Conservation (phyloP, 2,329 filamentous ascomycete genomes). For the Phialophora macrospora region DNA sequence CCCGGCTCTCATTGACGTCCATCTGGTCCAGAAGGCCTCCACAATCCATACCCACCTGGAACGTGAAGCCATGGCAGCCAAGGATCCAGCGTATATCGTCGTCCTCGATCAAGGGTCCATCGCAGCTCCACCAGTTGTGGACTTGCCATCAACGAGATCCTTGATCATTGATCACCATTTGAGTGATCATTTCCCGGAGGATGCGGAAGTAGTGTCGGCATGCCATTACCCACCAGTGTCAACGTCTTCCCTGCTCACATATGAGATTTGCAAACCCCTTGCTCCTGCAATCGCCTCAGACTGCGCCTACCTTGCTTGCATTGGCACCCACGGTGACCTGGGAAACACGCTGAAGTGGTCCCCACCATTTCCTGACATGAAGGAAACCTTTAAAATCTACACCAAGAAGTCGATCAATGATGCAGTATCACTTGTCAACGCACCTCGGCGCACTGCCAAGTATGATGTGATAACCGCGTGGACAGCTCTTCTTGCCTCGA, state of each 20-base stretch:
- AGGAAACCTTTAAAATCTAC: slow-evolving; percentile 61
- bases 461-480: slow-evolving; percentile 67
- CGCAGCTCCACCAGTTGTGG: slow-evolving; percentile 59
- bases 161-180: slow-evolving; percentile 71
- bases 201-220: slow-evolving; percentile 62
- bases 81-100: slow-evolving; percentile 63
- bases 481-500: slow-evolving; percentile 60
- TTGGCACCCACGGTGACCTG: slow-evolving; percentile 70
- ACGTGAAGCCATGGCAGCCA: slow-evolving; percentile 56
- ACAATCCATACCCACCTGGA: slow-evolving; percentile 63
- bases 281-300: slow-evolving; percentile 55
- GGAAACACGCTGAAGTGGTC: slow-evolving; percentile 69
- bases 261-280: slow-evolving; percentile 64
- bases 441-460: slow-evolving; percentile 65
- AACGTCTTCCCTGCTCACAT: slow-evolving; percentile 67
- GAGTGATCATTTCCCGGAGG: slow-evolving; percentile 63
- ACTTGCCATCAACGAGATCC: slow-evolving; percentile 53
- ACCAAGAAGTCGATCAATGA: slow-evolving; percentile 67
- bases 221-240: slow-evolving; percentile 69
- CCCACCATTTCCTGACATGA: slow-evolving; percentile 70
- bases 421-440: slow-evolving; percentile 68
- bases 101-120: slow-evolving; percentile 69
- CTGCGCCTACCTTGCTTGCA: slow-evolving; percentile 66
- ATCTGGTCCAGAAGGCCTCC: slow-evolving; percentile 64
- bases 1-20: slow-evolving; percentile 58